These are phyloP conservation scores for Pseudogymnoascus sp. DNA, from an alignment of 2,329 filamentous ascomycete genomes.

Conservation along the genomic window DNA sequence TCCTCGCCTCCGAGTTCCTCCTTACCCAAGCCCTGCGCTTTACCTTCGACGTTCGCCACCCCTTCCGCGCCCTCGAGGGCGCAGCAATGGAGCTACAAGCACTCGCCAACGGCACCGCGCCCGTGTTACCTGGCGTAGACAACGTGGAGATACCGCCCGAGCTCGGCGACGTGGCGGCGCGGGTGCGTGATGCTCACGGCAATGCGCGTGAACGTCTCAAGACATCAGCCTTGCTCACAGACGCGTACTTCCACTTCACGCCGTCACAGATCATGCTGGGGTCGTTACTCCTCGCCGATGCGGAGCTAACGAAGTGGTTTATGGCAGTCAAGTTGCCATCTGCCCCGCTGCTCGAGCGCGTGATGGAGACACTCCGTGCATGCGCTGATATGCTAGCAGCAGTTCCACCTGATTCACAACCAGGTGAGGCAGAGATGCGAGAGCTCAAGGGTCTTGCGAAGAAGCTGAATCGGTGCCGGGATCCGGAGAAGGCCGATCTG, in stretches of 20 bases:
- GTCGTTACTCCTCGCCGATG: slow-evolving; percentile 68
- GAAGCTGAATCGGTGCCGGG: slow-evolving; percentile 66
- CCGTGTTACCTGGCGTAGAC: slow-evolving; percentile 17
- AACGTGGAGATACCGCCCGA: neutral
- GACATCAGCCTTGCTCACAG: slow-evolving; percentile 75
- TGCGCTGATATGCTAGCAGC: slow-evolving; percentile 49
- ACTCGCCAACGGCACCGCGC: slow-evolving; percentile 43
- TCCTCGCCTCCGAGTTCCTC: slow-evolving; percentile 86
- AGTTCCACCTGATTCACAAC: slow-evolving; percentile 37
- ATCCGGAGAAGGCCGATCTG: slow-evolving; percentile 66
- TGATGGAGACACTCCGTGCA: slow-evolving; percentile 40
- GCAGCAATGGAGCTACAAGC: slow-evolving; percentile 74
- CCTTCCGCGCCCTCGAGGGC: slow-evolving; percentile 80
- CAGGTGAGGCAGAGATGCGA: slow-evolving; percentile 30
- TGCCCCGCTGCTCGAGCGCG: slow-evolving; percentile 35
- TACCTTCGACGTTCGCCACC: slow-evolving; percentile 87
- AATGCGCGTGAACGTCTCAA: slow-evolving; percentile 67
- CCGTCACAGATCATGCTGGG: slow-evolving; percentile 91
- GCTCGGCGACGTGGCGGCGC: slow-evolving; percentile 28
- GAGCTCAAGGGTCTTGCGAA: slow-evolving; percentile 52
- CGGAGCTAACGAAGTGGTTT: slow-evolving; percentile 40
- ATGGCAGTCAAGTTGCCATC: slow-evolving; percentile 25
- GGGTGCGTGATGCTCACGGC: slow-evolving; percentile 57
- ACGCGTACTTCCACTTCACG: slow-evolving; percentile 95
- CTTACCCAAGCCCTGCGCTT: slow-evolving; percentile 89